These are phyloP conservation scores for Chloropicon primus DNA, from an alignment of 139 green algal genomes.

Conservation along the genomic window DNA sequence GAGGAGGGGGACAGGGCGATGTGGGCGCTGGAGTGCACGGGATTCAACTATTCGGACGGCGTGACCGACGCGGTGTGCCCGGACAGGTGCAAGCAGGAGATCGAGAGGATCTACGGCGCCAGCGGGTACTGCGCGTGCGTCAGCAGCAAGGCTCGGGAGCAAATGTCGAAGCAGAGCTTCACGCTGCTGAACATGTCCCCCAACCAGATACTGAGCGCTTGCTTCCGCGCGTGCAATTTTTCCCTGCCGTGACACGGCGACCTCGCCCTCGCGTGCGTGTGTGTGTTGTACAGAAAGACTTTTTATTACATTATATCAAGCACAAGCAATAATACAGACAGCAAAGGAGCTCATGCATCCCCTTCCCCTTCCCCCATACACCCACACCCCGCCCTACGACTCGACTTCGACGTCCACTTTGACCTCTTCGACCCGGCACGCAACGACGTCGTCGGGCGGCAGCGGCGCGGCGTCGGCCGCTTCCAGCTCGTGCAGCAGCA, in stretches of 20 bases:
- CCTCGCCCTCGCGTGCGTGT: too few species aligned
- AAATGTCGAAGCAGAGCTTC: background rate
- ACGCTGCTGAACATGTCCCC: background rate
- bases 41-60: background rate
- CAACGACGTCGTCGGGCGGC: too few species aligned
- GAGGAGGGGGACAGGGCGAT: background rate
- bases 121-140: background rate
- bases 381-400: too few species aligned
- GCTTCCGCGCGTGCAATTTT: background rate
- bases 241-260: too few species aligned
- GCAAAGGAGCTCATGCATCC: too few species aligned
- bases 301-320: too few species aligned
- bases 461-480: too few species aligned
- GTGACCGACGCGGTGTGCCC: background rate
- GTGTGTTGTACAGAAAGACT: too few species aligned
- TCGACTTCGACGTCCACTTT: too few species aligned
- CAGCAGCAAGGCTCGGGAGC: background rate
- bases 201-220: background rate
- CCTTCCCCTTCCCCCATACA: too few species aligned
- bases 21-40: background rate
- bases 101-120: background rate
- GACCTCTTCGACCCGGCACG: too few species aligned
- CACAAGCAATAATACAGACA: too few species aligned
- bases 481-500: constrained; percentile 1
- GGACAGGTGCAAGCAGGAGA: background rate